These are phyloP conservation scores for Rhizophora apiculata DNA, from an alignment of 345 rosid species.

Conservation along the genomic window DNA sequence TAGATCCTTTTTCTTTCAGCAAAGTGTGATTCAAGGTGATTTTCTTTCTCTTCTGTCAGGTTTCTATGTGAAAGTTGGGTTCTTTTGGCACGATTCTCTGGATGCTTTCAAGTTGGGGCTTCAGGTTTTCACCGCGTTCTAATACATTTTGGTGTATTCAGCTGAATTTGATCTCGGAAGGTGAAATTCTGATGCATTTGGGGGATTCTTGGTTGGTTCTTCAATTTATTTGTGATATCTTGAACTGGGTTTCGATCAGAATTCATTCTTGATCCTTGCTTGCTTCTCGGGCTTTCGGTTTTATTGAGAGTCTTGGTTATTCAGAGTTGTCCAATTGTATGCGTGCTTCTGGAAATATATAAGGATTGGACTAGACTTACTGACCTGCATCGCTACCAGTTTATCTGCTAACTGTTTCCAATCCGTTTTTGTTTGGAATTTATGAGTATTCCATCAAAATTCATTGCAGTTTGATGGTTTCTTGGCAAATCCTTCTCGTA, in stretches of 20 bases:
- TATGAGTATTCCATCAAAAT: slow-evolving; percentile 7
- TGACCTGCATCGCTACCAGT: neutral
- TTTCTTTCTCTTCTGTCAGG: slow-evolving; percentile 13
- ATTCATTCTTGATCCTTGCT: slow-evolving; percentile 17
- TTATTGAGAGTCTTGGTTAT: slow-evolving; percentile 9
- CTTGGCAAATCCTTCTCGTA: slow-evolving; percentile 5
- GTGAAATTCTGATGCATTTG: slow-evolving; percentile 22
- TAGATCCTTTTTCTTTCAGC: slow-evolving; percentile 18
- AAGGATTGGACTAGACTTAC: slow-evolving; percentile 1
- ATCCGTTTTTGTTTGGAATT: slow-evolving; percentile 2
- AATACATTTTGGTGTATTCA: neutral
- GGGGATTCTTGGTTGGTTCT: slow-evolving; percentile 20
- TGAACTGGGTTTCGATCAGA: slow-evolving; percentile 35
- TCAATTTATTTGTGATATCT: slow-evolving; percentile 19
- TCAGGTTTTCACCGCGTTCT: slow-evolving; percentile 15
- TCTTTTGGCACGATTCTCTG: slow-evolving; percentile 15
- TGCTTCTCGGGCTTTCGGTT: slow-evolving; percentile 25
- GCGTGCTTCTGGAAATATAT: neutral
- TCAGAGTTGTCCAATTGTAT: neutral
- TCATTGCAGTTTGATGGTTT: slow-evolving; percentile 18
- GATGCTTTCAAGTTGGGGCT: slow-evolving; percentile 21
- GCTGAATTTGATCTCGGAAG: slow-evolving; percentile 23
- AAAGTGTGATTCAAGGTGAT: slow-evolving; percentile 8
- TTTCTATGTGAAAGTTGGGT: slow-evolving; percentile 16
- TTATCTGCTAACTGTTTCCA: neutral